A percentile compares a stretch with the other conserved stretches of the same genome.
Evolutionary conservation across 192 early-diverging fungal species (phyloP).

Genomic region (Entomortierella parvispora): DNA sequence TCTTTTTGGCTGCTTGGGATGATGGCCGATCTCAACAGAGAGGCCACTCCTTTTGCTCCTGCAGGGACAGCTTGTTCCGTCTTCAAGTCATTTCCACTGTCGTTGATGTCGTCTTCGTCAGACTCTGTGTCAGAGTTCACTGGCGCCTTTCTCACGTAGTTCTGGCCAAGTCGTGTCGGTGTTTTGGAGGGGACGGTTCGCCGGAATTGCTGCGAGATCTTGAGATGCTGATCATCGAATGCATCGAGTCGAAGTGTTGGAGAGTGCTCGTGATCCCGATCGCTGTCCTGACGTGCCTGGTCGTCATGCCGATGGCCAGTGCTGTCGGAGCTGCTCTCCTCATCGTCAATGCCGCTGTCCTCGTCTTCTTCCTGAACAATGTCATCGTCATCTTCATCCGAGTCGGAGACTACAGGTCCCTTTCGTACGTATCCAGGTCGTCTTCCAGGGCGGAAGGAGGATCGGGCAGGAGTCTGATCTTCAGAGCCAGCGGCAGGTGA

Average conservation of each 20-base stretch:
- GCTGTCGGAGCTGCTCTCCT: background rate
- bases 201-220: background rate
- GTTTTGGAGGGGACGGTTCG: background rate
- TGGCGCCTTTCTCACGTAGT: slow-evolving; percentile 42
- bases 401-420: slow-evolving; percentile 26
- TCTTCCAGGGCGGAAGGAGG: slow-evolving; percentile 27
- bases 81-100: background rate
- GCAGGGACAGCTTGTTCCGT: background rate
- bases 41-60: background rate
- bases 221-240: background rate
- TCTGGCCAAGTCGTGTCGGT: slow-evolving; percentile 24
- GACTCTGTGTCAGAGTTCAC: slow-evolving; percentile 36
- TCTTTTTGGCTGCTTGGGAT: no score
- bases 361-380: background rate
- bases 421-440: slow-evolving; percentile 34
- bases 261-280: background rate
- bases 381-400: slow-evolving; percentile 9
- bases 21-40: no score
- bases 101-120: background rate
- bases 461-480: background rate
- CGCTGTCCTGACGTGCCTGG: no score
- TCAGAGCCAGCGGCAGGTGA: background rate
- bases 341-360: background rate
- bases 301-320: background rate
- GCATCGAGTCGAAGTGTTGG: no score